These are phyloP conservation scores for Mangifera indica DNA, from an alignment of 345 rosid genomes.

Conservation along the genomic window DNA sequence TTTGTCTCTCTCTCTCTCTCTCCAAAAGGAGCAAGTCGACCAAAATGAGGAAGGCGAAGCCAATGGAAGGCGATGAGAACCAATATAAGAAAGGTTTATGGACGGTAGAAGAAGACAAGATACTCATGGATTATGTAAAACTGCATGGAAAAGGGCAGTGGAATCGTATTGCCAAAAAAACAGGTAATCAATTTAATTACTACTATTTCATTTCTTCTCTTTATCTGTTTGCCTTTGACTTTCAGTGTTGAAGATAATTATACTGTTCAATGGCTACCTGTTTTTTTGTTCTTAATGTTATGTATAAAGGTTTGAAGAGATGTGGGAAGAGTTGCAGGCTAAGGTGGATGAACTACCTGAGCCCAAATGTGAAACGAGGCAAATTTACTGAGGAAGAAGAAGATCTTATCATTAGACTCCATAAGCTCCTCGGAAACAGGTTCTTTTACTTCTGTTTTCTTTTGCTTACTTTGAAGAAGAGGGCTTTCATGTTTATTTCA, in stretches of 20 bases:
- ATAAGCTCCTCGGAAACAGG: slow-evolving; percentile 71
- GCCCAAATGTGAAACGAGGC: slow-evolving; percentile 49
- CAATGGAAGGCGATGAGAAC: slow-evolving; percentile 24
- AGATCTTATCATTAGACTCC: slow-evolving; percentile 61
- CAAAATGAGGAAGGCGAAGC: slow-evolving; percentile 22
- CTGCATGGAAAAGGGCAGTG: slow-evolving; percentile 37
- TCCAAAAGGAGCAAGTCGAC: background rate
- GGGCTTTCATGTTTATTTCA: no score
- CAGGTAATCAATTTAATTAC: background rate
- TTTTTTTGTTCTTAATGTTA: background rate
- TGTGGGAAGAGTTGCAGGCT: slow-evolving; percentile 68
- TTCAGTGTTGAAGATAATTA: background rate
- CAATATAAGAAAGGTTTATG: slow-evolving; percentile 58
- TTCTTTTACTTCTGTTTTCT: background rate
- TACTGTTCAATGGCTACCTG: background rate
- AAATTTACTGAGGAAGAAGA: slow-evolving; percentile 55
- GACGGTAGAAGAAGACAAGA: slow-evolving; percentile 62
- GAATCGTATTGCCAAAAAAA: slow-evolving; percentile 47
- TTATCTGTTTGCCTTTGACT: background rate
- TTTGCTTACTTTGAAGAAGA: background rate
- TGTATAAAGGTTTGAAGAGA: slow-evolving; percentile 53
- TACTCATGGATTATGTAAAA: slow-evolving; percentile 49
- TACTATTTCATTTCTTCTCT: background rate
- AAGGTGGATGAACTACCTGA: slow-evolving; percentile 62
- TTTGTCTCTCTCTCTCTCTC: no score